phyloP scores from a whole-genome alignment of 495 filamentous ascomycete species.

The Aspergillus cristatus region DNA sequence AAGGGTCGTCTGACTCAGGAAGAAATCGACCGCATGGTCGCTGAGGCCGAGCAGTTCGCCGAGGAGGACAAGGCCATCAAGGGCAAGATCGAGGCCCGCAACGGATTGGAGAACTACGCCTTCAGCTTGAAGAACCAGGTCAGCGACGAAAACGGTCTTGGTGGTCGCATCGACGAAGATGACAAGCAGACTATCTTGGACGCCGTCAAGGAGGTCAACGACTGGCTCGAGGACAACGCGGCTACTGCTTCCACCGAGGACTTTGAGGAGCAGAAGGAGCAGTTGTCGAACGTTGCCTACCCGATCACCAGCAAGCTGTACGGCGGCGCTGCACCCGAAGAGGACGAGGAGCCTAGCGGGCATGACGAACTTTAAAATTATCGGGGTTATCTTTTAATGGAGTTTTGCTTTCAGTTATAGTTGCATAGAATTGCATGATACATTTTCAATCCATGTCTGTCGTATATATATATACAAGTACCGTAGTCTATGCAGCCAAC shows the following conservation, averaged over 20 bases:
- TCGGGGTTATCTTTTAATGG: constrained; percentile 36
- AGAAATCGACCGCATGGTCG: constrained; percentile 97
- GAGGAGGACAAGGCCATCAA: constrained; percentile 98
- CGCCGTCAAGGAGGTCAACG: constrained; percentile 92
- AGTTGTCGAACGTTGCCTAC: constrained; percentile 91
- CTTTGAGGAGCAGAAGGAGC: constrained; percentile 99
- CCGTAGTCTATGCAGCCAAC: constrained; percentile 1
- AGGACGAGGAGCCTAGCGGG: constrained; percentile 60
- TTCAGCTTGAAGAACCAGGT: constrained; percentile 99
- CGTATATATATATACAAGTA: background rate
- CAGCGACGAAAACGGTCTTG: constrained; percentile 92
- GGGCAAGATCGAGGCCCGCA: constrained; percentile 88
- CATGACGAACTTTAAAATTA: constrained; percentile 87
- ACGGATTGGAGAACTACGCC: constrained; percentile 92
- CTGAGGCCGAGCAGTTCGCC: constrained; percentile 94
- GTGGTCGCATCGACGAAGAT: constrained; percentile 95
- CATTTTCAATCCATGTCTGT: constrained; percentile 7
- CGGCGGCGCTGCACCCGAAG: constrained; percentile 57
- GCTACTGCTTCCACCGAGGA: constrained; percentile 80
- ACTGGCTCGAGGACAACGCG: constrained; percentile 97
- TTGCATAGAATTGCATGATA: constrained; percentile 23
- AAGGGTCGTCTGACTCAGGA: constrained; percentile 93
- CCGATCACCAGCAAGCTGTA: constrained; percentile 98
- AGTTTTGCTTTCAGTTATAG: constrained; percentile 25
- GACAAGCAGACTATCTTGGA: constrained; percentile 97